A percentile compares a stretch with the other conserved stretches of the same genome.
Evolutionary conservation across 805 yeast species (phyloP).

Genomic region (Starmerella sp.): DNA sequence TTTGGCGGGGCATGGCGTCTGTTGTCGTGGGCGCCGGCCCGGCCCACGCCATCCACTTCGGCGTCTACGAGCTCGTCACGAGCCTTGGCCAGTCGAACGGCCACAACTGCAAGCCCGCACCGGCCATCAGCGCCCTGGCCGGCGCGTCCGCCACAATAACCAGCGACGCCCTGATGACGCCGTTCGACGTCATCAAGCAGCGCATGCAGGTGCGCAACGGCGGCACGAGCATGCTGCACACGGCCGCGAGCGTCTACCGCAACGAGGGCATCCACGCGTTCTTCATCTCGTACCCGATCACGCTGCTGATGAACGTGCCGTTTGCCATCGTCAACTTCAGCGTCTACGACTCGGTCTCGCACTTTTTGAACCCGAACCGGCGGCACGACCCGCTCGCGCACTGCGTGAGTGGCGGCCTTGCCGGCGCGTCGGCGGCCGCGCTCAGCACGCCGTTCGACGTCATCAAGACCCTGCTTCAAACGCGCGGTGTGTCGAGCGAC

Average conservation of each 20-base stretch:
- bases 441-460: slow-evolving; percentile 87
- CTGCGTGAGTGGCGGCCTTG: slow-evolving; percentile 84
- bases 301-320: slow-evolving; percentile 82
- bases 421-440: slow-evolving; percentile 94
- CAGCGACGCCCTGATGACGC: slow-evolving; percentile 93
- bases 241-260: slow-evolving; percentile 27
- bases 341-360: slow-evolving; percentile 75
- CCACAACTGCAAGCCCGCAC: slow-evolving; percentile 52
- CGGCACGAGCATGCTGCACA: slow-evolving; percentile 23
- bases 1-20: slow-evolving; percentile 90
- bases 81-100: slow-evolving; percentile 37
- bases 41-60: slow-evolving; percentile 92
- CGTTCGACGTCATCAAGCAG: slow-evolving; percentile 90
- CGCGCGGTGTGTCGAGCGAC: slow-evolving; percentile 39
- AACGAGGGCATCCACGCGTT: slow-evolving; percentile 53
- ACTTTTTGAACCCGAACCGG: slow-evolving; percentile 60
- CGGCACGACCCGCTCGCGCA: slow-evolving; percentile 80
- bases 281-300: slow-evolving; percentile 87
- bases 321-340: slow-evolving; percentile 92
- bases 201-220: slow-evolving; percentile 59
- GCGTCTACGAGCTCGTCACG: slow-evolving; percentile 80
- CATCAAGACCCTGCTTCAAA: slow-evolving; percentile 81
- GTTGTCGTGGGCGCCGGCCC: slow-evolving; percentile 98
- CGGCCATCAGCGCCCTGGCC: slow-evolving; percentile 63
- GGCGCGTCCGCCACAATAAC: slow-evolving; percentile 91